Conservation (phyloP, 257 asterid genomes). For the Ilex aquifolium region DNA sequence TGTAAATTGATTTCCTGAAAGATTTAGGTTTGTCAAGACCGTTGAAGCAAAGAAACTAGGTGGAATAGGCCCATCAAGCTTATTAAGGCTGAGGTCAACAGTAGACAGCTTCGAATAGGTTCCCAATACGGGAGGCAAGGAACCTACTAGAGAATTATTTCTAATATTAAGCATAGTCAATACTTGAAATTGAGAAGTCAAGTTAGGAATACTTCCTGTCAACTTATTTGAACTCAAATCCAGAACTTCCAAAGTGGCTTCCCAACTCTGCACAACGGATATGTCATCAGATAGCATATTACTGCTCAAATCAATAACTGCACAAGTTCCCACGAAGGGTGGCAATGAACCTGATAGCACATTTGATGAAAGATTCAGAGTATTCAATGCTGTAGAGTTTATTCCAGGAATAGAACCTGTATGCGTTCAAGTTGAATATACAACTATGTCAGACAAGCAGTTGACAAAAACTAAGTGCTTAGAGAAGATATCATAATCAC, state of each 20-base stretch:
- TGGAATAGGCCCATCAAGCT: slow-evolving; percentile 62
- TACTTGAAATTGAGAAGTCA: slow-evolving; percentile 44
- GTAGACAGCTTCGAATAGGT: slow-evolving; percentile 35
- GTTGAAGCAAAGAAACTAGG: slow-evolving; percentile 50
- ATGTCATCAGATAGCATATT: slow-evolving; percentile 53
- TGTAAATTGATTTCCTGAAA: slow-evolving; percentile 63
- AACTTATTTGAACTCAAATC: slow-evolving; percentile 79
- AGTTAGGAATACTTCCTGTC: slow-evolving; percentile 60
- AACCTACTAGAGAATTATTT: slow-evolving; percentile 63
- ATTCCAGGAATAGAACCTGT: slow-evolving; percentile 61
- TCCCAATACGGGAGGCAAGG: slow-evolving; percentile 43
- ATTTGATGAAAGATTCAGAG: slow-evolving; percentile 74
- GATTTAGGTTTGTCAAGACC: slow-evolving; percentile 52
- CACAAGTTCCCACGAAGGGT: slow-evolving; percentile 55
- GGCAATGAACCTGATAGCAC: slow-evolving; percentile 65
- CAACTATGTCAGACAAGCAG: too few species aligned
- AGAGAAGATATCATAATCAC: slow-evolving; percentile 11
- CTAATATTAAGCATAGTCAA: slow-evolving; percentile 45
- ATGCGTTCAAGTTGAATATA: slow-evolving; percentile 4
- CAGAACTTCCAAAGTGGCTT: slow-evolving; percentile 42
- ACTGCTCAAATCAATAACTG: slow-evolving; percentile 60
- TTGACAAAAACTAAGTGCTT: too few species aligned
- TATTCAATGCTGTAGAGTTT: slow-evolving; percentile 58
- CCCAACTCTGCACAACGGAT: slow-evolving; percentile 51
- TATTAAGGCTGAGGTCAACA: slow-evolving; percentile 72